Base-by-base conservation (phyloP, 2,329 filamentous ascomycete species). In the Fusarium albosuccineum region DNA sequence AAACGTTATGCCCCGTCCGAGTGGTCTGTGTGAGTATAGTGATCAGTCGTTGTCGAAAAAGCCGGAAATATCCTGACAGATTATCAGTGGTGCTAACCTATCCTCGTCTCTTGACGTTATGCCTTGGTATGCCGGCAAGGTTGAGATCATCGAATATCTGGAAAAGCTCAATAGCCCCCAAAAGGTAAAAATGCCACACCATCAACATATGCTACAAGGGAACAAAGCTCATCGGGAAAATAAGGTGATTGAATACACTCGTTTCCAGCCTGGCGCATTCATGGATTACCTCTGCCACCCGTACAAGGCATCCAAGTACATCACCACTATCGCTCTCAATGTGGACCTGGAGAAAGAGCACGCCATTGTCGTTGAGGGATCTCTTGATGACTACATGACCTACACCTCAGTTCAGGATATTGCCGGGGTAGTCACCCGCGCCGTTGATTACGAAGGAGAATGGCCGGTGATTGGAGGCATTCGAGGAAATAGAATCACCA, bases 1-100 rank as follows among this genome's bases (percentile, higher is more conserved):
- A 84, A 85, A 67, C 82, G 87, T 7, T 89, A 88, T 72, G 82
- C 89, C 1, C 87, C 88, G 2, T 85, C 84, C 37, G 88, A 91
- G 62, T 91, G 83, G 60, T 76, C 70, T 22, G 77, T 74, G 81
- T 82, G 62, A 71, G 67, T 29, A 27, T 4, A 36, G 5, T 11
- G 6, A 11, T 34, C 27, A 34, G 6, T 6, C 11, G 5, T 22
- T 16, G 7, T 4, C 2, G 14, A 37, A 5, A 26, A 11, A 8
- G 5, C 4, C 1, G 11, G 14, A 5, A n/a, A 16, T 29, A 4
- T 36, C 9, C 50, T 60, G 33, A 64, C 26, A 4, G n/a, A 22
- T 2, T 2, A 5, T 45, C 7, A 61, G 57, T 14, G 62, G 64
- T 6, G 45, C 36, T 9, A 53, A 62, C 10, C 8, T 70, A 2